Conservation (phyloP, 768 basidiomycete genomes). For the Suillus clintonianus region DNA sequence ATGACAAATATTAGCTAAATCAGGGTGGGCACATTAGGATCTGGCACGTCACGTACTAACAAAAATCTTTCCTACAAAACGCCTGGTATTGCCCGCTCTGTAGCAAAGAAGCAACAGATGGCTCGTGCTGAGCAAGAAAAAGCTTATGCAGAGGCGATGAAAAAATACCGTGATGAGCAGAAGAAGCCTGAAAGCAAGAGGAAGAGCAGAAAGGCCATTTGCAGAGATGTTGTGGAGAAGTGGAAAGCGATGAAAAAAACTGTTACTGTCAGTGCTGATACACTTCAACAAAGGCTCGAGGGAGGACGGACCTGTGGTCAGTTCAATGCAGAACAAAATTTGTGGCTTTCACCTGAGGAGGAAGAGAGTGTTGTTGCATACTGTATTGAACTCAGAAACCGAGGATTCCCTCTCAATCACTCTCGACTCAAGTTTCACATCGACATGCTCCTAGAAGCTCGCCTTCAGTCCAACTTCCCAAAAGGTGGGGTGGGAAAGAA, state of each 20-base stretch:
- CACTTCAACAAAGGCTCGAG: background rate
- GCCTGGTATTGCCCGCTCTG: constrained; percentile 1
- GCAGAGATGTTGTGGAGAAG: background rate
- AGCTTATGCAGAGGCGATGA: constrained; percentile 3
- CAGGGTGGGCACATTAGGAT: background rate
- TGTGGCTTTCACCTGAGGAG: constrained; percentile 31
- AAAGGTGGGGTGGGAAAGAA: constrained; percentile 34
- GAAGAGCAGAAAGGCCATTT: background rate
- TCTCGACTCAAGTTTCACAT: constrained; percentile 21
- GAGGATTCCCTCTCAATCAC: constrained; percentile 31
- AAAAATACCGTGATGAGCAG: background rate
- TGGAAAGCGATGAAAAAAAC: background rate
- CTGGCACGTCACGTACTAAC: background rate
- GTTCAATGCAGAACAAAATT: constrained; percentile 7
- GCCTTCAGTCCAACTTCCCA: constrained; percentile 31
- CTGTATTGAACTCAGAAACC: constrained; percentile 17
- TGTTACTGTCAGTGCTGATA: constrained; percentile 2
- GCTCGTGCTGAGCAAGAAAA: constrained; percentile 2
- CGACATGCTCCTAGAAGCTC: constrained; percentile 27
- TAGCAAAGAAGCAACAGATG: background rate
- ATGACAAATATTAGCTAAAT: background rate
- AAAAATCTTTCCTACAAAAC: background rate
- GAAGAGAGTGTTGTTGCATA: constrained; percentile 24
- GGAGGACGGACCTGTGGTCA: background rate
- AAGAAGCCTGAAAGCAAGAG: background rate